Base-by-base conservation (phyloP, 768 basidiomycete species). In the Piloderma croceum region DNA sequence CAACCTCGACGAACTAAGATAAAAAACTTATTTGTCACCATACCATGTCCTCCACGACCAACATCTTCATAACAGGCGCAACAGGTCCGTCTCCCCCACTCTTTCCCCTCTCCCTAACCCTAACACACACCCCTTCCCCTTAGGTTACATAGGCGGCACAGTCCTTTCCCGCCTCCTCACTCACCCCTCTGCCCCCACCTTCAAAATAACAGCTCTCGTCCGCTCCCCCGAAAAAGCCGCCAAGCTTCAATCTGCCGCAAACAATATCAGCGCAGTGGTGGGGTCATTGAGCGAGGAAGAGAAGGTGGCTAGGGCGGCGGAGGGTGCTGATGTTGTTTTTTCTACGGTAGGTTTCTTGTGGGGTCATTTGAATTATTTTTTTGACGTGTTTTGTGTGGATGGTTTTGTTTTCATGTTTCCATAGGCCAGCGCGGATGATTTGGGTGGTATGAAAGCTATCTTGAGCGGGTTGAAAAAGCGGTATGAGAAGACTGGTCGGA, bases 71-170 rank as follows among this genome's bases (percentile, higher is more conserved):
- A 9, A 9, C 15, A 9, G 27, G 27, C 27, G 27, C 27, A 9
- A 9, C 27, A 9, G 27, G 27, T 29, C 9, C 27, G 27, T 29
- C 27, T 15, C 27, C 27, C 10, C 27, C 27, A 15, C 9, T 9
- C 15, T 9, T 9, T 9, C 27, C 27, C 27, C 10, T 15, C 15
- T 15, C 9, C 15, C 15, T 29, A 9, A 9, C 27, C 9, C 15
- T 29, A 9, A 29, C 15, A 9, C 15, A 29, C 7, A 18, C 6
- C n/a, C 18, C n/a, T 9, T 13, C 4, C 31, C 22, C 20, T 6
- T 34, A 62, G 66, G 65, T 19, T 67, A 64, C 38, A 35, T 68
- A 31, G 60, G 50, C 6, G 65, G 66, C 13, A 54, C 52, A 4
- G 54, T 59, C 13, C 35, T 66, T n/a, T 35, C 51, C 18, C 60